A percentile compares a stretch with the other conserved stretches of the same genome.
These are phyloP conservation scores for Bauhinia variegata DNA, from an alignment of 306 rosid genomes.

Conservation along the genomic window DNA sequence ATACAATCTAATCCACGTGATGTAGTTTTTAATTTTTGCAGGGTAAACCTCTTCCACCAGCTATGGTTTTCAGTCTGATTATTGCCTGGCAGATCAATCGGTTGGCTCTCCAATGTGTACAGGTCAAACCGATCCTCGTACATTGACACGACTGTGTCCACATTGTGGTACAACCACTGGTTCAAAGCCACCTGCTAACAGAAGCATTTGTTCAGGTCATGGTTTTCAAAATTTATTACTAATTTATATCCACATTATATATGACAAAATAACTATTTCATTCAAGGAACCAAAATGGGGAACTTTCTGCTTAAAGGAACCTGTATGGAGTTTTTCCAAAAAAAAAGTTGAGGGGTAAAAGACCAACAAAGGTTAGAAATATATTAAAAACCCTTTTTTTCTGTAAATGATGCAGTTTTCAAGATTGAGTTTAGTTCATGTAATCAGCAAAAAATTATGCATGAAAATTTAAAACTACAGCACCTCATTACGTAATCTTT, in stretches of 20 bases:
- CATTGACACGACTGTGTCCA: conserved; percentile 88
- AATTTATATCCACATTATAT: not conserved
- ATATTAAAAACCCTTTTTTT: not conserved
- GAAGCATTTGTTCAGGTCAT: conserved; percentile 13
- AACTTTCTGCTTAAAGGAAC: conserved; percentile 9
- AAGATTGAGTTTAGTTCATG: too few relatives aligned
- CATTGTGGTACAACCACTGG: conserved; percentile 85
- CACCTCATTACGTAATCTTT: conserved; percentile 93
- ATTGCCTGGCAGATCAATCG: conserved; percentile 50
- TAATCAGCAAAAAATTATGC: too few relatives aligned
- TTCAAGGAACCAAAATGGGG: conserved; percentile 21
- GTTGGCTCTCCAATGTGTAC: conserved; percentile 64
- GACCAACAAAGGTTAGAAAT: conserved; percentile 10
- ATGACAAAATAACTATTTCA: conserved; percentile 1
- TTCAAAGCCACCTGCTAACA: conserved; percentile 77
- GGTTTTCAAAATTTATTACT: not conserved
- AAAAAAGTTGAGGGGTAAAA: not conserved
- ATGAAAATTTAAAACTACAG: not conserved
- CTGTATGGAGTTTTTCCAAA: conserved; percentile 17
- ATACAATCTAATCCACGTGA: conserved; percentile 44
- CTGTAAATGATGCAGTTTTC: too few relatives aligned
- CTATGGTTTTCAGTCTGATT: conserved; percentile 49
- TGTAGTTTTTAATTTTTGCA: conserved; percentile 42
- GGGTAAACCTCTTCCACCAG: conserved; percentile 78
- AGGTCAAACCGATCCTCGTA: conserved; percentile 93